Evolutionary conservation across 1,284 basidiomycete species (phyloP).

Genomic region (Tremellales sp.): DNA sequence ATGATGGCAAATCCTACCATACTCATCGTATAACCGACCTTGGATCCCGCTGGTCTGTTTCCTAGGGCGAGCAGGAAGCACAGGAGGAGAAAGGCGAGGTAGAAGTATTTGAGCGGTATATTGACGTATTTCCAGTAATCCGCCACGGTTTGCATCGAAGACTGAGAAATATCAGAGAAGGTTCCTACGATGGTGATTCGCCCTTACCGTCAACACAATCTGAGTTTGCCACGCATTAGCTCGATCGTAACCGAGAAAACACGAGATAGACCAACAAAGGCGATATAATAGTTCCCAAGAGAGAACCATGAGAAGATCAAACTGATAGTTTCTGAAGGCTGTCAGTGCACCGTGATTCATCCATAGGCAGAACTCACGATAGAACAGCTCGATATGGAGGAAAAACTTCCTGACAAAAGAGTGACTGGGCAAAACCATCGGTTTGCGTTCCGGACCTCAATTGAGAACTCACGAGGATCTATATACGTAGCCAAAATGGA

Average conservation of each 20-base stretch:
- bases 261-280: constrained; percentile 55
- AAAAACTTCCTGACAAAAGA: constrained; percentile 79
- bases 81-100: constrained; percentile 78
- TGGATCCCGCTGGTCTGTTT: constrained; percentile 84
- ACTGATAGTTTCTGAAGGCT: constrained; percentile 64
- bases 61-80: constrained; percentile 90
- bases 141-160: constrained; percentile 50
- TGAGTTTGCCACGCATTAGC: constrained; percentile 1
- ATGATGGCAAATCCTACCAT: constrained; percentile 82
- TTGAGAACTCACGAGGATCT: constrained; percentile 58
- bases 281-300: constrained; percentile 84
- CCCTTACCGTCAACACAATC: constrained; percentile 10
- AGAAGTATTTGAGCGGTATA: constrained; percentile 75
- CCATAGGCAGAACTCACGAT: constrained; percentile 52
- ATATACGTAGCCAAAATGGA: constrained; percentile 91
- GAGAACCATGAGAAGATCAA: constrained; percentile 90
- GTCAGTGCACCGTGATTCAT: neutral
- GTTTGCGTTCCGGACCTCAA: neutral
- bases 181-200: no score
- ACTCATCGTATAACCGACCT: constrained; percentile 73
- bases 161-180: no score
- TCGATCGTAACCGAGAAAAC: neutral
- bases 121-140: constrained; percentile 68
- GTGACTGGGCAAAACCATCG: constrained; percentile 54
- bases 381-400: constrained; percentile 91